phyloP scores from a whole-genome alignment of 108 stramenopile genomes.

The Hondaea fermentalgiana region DNA sequence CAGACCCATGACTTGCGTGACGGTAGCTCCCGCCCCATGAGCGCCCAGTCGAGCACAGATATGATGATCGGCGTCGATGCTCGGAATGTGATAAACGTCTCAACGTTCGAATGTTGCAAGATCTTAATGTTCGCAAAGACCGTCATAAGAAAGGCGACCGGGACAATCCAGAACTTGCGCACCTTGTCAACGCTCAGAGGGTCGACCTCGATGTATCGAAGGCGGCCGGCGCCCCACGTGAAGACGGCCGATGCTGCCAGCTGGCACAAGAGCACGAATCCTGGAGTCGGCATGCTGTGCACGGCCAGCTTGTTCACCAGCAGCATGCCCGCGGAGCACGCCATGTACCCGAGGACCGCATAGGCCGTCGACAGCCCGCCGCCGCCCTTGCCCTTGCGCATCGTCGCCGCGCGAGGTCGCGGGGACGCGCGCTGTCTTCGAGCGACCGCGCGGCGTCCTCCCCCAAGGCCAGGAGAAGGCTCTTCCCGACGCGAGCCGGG shows the following conservation, averaged over 20 bases:
- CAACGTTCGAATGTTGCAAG: slow-evolving; percentile 68
- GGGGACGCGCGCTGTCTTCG: too few relatives aligned
- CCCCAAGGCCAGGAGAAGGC: too few relatives aligned
- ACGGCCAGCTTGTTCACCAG: slow-evolving; percentile 59
- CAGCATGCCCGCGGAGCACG: slow-evolving; percentile 55
- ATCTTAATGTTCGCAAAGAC: slow-evolving; percentile 75
- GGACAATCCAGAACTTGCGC: slow-evolving; percentile 64
- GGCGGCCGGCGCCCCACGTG: slow-evolving; percentile 28
- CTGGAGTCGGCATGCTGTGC: slow-evolving; percentile 45
- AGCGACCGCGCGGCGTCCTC: too few relatives aligned
- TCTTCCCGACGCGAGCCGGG: too few relatives aligned
- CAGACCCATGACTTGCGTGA: slow-evolving; percentile 53
- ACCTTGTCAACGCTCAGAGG: slow-evolving; percentile 43
- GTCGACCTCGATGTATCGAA: slow-evolving; percentile 42
- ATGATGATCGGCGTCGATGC: slow-evolving; percentile 71
- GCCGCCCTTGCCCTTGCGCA: neutral
- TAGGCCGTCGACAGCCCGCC: slow-evolving; percentile 22
- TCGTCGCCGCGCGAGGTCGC: too few relatives aligned
- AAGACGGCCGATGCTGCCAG: slow-evolving; percentile 42
- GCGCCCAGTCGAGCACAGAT: slow-evolving; percentile 60
- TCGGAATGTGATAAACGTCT: slow-evolving; percentile 83
- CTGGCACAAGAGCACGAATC: slow-evolving; percentile 47
- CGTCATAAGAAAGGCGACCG: slow-evolving; percentile 65
- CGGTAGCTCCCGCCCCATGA: slow-evolving; percentile 72
- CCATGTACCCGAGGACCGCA: slow-evolving; percentile 54